Evolutionary conservation across 2,329 filamentous ascomycete species (phyloP).

Genomic region (Tolypocladium cylindrosporum): DNA sequence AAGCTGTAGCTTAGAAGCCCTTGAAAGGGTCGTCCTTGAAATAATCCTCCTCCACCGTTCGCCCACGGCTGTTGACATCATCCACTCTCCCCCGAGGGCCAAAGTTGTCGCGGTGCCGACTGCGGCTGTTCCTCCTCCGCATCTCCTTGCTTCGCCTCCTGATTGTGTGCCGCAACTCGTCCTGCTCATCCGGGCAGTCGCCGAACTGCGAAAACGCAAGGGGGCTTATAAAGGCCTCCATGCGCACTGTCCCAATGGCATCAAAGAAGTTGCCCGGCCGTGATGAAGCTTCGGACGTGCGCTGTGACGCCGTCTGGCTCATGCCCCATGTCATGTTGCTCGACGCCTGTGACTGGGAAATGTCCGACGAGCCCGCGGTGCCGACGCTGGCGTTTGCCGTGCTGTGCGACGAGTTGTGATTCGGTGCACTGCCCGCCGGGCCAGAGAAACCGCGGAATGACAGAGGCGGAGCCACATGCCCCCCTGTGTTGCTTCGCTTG

Average conservation of each 20-base stretch:
- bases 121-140: slow-evolving; percentile 42
- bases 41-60: slow-evolving; percentile 43
- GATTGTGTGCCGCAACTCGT: slow-evolving; percentile 36
- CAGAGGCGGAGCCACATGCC: slow-evolving; percentile 57
- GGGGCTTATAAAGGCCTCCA: slow-evolving; percentile 89
- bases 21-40: slow-evolving; percentile 51
- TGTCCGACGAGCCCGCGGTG: slow-evolving; percentile 51
- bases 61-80: slow-evolving; percentile 37
- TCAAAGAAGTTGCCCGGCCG: slow-evolving; percentile 63
- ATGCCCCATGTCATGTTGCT: slow-evolving; percentile 33
- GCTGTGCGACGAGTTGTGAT: slow-evolving; percentile 43
- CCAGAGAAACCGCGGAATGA: slow-evolving; percentile 73
- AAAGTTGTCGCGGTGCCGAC: slow-evolving; percentile 42
- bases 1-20: slow-evolving; percentile 36
- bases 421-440: slow-evolving; percentile 29
- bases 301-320: slow-evolving; percentile 34
- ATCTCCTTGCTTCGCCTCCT: slow-evolving; percentile 46
- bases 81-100: slow-evolving; percentile 35
- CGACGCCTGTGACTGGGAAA: slow-evolving; percentile 45
- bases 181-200: slow-evolving; percentile 37
- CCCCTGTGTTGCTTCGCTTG: slow-evolving; percentile 83
- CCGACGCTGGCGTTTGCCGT: slow-evolving; percentile 46
- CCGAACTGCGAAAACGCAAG: slow-evolving; percentile 38
- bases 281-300: slow-evolving; percentile 47
- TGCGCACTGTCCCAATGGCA: slow-evolving; percentile 80